These are phyloP conservation scores for Chalciporus chontae DNA, from an alignment of 768 basidiomycete species.

Conservation along the genomic window DNA sequence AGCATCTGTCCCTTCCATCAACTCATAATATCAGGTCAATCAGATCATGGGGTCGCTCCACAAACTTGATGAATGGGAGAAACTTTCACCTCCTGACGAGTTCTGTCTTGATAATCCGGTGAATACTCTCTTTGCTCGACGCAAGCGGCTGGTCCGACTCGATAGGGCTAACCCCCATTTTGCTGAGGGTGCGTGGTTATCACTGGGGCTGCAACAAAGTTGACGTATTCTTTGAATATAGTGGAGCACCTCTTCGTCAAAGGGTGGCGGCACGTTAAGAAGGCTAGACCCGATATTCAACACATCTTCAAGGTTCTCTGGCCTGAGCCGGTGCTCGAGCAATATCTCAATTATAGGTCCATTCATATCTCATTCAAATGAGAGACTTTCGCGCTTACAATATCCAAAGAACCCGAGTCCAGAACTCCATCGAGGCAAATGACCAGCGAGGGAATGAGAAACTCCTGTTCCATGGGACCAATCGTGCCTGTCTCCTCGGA, in stretches of 20 bases:
- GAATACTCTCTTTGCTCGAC: slow-evolving; percentile 34
- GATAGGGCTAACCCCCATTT: slow-evolving; percentile 34
- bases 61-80: slow-evolving; percentile 28
- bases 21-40: slow-evolving; percentile 2
- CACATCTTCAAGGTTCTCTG: slow-evolving; percentile 51
- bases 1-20: neutral
- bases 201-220: neutral
- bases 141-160: slow-evolving; percentile 43
- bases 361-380: slow-evolving; percentile 17
- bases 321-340: slow-evolving; percentile 39
- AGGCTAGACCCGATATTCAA: slow-evolving; percentile 45
- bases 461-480: slow-evolving; percentile 68
- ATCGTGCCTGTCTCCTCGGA: slow-evolving; percentile 52
- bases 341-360: slow-evolving; percentile 48
- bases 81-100: slow-evolving; percentile 29
- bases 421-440: slow-evolving; percentile 22
- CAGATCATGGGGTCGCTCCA: slow-evolving; percentile 17
- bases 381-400: slow-evolving; percentile 5
- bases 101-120: slow-evolving; percentile 41
- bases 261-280: slow-evolving; percentile 57
- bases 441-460: slow-evolving; percentile 47
- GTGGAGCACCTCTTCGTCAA: slow-evolving; percentile 49
- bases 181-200: slow-evolving; percentile 36
- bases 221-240: slow-evolving; percentile 19
- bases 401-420: slow-evolving; percentile 24